phyloP scores from a whole-genome alignment of 306 rosid species.

The Echinosophora koreensis region DNA sequence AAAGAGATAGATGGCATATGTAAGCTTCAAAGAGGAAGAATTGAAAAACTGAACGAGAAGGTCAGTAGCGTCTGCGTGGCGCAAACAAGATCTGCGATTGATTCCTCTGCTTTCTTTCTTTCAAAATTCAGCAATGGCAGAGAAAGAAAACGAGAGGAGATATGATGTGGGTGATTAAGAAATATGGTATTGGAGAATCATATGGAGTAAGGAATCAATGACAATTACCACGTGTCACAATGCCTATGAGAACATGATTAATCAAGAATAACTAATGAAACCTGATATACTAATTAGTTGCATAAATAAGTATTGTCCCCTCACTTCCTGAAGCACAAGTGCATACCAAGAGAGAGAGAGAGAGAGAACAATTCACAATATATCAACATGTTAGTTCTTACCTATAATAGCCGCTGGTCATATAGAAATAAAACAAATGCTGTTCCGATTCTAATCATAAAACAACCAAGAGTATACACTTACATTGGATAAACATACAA shows the following conservation, averaged over 20 bases:
- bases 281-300: not conserved
- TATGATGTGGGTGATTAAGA: no score
- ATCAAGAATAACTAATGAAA: slow-evolving; percentile 25
- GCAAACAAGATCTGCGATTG: no score
- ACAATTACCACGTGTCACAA: not conserved
- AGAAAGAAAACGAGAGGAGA: no score
- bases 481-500: not conserved
- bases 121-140: no score
- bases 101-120: no score
- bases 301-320: not conserved
- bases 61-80: no score
- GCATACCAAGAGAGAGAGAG: not conserved
- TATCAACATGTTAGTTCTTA: not conserved
- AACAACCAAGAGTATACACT: not conserved
- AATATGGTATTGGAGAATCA: no score
- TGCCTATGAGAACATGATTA: slow-evolving; percentile 3
- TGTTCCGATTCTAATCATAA: not conserved
- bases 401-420: not conserved
- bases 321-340: not conserved
- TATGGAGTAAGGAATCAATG: no score
- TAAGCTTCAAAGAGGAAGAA: no score
- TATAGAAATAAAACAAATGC: slow-evolving; percentile 7
- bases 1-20: no score
- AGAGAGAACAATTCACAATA: not conserved
- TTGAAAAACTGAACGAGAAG: no score